Evolutionary conservation across 768 basidiomycete genomes (phyloP), one percentile per base, ranked within the genome.

Genomic region (Trametes cinnabarina): DNA sequence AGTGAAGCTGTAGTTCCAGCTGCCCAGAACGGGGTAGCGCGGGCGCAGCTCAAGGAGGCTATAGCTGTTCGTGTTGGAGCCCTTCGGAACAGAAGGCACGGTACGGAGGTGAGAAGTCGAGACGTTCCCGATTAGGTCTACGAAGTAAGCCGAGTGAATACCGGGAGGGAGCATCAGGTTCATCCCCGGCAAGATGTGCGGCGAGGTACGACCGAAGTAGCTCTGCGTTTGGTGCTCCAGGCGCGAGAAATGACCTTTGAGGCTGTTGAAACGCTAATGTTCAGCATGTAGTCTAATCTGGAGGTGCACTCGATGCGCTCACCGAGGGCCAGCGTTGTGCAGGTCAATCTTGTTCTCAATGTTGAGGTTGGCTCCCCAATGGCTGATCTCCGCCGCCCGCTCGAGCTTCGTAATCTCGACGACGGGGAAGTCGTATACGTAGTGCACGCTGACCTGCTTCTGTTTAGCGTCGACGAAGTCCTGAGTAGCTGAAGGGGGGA

Each of bases 1-100:
- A 5, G 92, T 94, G 76, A 95, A 98, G 41, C 79, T 86, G 72
- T 96, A 98, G 68, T 97, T 98, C 97, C 97, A 99, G 41, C 96
- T 94, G 28, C 97, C 97, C 65, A 98, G 71, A 43, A 99, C 67
- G 30, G 97, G 97, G 72, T 94, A 99, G 43, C 97, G 83, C 0
- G 97, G 96, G 39, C 79, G 80, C 47, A 98, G 70, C 66, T 98
- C 94, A 23, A 99, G 78, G 22, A 88, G 61, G 51, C 90, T 90
- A 66, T 79, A 78, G 42, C 82, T 78, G 55, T 76, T 78, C 14
- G 74, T 73, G 55, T 77, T 78, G 57, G 73, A 73, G n/a, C 78
- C 79, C 65, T 84, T 84, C 3, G 86, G 77, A 6, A 80, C 75
- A 6, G 88, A 83, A 40, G 88, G 87, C 1, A 84, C 79, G 39